Evolutionary conservation across 257 asterid species (phyloP).

Genomic region (Nicotiana paniculata): DNA sequence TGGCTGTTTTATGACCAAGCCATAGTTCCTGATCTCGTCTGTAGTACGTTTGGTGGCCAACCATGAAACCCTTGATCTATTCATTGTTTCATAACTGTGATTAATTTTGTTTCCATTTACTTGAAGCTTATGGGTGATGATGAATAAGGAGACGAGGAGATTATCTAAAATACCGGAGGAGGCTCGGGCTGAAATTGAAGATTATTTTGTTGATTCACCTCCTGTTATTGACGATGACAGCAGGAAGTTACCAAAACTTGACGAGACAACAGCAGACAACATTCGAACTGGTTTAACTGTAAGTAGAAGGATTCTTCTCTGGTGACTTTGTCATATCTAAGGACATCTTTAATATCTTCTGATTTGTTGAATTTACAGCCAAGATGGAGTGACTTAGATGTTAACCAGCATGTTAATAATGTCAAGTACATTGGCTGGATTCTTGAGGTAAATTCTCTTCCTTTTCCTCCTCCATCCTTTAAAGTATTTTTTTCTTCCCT

Average conservation of each 20-base stretch:
- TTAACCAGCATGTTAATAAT: conserved; percentile 93
- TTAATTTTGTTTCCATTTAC: conserved; percentile 3
- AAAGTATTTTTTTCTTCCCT: neutral
- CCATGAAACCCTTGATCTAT: neutral
- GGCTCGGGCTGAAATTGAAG: conserved; percentile 78
- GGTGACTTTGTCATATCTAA: neutral
- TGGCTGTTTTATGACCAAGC: neutral
- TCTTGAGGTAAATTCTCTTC: conserved; percentile 62
- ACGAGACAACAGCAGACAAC: conserved; percentile 58
- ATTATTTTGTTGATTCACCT: conserved; percentile 74
- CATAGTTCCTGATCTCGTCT: neutral
- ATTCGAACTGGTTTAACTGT: conserved; percentile 79
- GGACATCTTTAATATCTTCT: neutral
- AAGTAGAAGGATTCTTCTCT: conserved; percentile 26
- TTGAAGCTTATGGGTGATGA: conserved; percentile 86
- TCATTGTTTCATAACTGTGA: conserved; percentile 6
- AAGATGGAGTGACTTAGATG: conserved; percentile 88
- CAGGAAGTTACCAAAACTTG: conserved; percentile 83
- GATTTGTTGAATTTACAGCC: conserved; percentile 44
- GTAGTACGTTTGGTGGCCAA: neutral
- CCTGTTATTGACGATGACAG: conserved; percentile 76
- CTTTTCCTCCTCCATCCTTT: neutral
- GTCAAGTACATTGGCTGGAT: conserved; percentile 96
- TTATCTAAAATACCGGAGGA: conserved; percentile 89
- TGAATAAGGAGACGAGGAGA: conserved; percentile 93